These are phyloP conservation scores for Lagenidium giganteum DNA, from an alignment of 352 stramenopile genomes.

Conservation along the genomic window DNA sequence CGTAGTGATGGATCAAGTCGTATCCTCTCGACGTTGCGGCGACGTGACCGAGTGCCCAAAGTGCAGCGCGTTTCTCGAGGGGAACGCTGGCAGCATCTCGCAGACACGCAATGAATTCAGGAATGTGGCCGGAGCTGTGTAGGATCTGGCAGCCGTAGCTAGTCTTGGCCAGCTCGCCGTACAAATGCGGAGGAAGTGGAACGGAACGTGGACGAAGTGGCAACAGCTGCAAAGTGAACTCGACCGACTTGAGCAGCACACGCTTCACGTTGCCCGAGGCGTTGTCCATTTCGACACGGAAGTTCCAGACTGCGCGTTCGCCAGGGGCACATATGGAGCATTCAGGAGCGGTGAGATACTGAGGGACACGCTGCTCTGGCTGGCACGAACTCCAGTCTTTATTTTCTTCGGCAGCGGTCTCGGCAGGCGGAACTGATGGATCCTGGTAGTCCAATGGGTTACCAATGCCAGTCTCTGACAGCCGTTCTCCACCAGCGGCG, in stretches of 20 bases:
- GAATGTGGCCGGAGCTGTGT: constrained; percentile 71
- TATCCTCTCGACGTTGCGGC: constrained; percentile 73
- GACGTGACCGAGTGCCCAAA: constrained; percentile 83
- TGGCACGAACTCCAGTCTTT: constrained; percentile 88
- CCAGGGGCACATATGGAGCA: constrained; percentile 75
- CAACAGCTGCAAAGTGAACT: constrained; percentile 84
- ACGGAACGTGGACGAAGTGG: constrained; percentile 74
- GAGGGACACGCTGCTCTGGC: constrained; percentile 68
- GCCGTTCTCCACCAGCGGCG: constrained; percentile 46
- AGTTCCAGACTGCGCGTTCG: constrained; percentile 86
- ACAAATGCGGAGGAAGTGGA: constrained; percentile 76
- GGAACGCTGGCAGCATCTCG: constrained; percentile 77
- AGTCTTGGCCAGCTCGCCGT: constrained; percentile 84
- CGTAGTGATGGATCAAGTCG: constrained; percentile 76
- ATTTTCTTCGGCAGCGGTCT: constrained; percentile 74
- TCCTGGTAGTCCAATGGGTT: constrained; percentile 50
- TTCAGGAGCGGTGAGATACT: constrained; percentile 60
- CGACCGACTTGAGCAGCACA: constrained; percentile 82
- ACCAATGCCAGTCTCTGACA: constrained; percentile 54
- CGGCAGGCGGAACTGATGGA: constrained; percentile 43
- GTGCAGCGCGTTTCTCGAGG: constrained; percentile 77
- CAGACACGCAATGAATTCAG: constrained; percentile 78
- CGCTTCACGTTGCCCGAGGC: constrained; percentile 60
- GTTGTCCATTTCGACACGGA: constrained; percentile 82
- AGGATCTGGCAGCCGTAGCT: constrained; percentile 77